Percentiles rank a stretch among this genome's conserved stretches.
These are phyloP conservation scores for Ganoderma sinense DNA, from an alignment of 1,284 basidiomycete genomes.

Conservation along the genomic window DNA sequence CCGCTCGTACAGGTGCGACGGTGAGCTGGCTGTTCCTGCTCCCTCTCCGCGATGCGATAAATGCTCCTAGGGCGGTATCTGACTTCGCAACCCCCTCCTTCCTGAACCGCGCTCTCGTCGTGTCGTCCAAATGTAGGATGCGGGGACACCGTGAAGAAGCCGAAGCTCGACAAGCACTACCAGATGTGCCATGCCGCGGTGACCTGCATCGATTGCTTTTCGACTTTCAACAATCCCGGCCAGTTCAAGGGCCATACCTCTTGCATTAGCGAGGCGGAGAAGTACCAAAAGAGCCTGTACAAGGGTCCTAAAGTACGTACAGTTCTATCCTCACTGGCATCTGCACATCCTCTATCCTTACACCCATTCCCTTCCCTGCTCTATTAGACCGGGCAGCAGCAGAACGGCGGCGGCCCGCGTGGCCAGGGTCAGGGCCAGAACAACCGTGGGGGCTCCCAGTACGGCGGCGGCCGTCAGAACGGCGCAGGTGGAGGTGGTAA, in stretches of 20 bases:
- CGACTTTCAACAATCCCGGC: constrained; percentile 75
- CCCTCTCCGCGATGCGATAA: constrained; percentile 18
- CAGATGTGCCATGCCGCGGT: constrained; percentile 70
- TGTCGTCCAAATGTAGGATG: constrained; percentile 58
- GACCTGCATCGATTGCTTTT: constrained; percentile 90
- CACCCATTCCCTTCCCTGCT: not conserved
- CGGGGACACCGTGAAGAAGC: constrained; percentile 89
- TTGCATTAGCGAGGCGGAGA: constrained; percentile 91
- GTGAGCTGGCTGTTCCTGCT: constrained; percentile 35
- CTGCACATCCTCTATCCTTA: not conserved
- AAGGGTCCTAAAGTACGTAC: constrained; percentile 69
- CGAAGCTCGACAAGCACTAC: constrained; percentile 82
- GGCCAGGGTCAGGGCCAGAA: constrained; percentile 16
- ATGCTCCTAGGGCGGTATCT: constrained; percentile 20
- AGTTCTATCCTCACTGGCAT: not conserved
- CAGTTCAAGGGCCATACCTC: constrained; percentile 86
- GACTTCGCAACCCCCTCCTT: constrained; percentile 11
- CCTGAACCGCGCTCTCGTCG: not conserved
- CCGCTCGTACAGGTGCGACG: constrained; percentile 52
- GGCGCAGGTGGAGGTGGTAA: constrained; percentile 33
- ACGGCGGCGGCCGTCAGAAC: constrained; percentile 16
- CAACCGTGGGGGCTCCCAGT: constrained; percentile 16
- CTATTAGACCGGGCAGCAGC: constrained; percentile 20
- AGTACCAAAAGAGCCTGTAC: constrained; percentile 89
- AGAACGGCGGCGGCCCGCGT: constrained; percentile 29